phyloP scores from a whole-genome alignment of 805 yeast genomes.

The Metschnikowia sp. region DNA sequence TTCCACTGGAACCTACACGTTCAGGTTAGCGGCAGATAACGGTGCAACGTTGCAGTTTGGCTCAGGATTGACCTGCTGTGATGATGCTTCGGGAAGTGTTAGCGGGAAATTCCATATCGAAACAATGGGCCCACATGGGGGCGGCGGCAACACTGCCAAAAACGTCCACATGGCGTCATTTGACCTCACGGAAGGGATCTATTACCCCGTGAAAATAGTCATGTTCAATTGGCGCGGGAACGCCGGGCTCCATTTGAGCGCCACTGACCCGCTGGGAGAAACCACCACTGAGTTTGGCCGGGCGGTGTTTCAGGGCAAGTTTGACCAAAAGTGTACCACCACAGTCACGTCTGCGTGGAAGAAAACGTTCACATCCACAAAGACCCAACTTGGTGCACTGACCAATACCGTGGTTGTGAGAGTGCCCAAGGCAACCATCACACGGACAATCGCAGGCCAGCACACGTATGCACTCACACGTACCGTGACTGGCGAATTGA shows the following conservation, averaged over 20 bases:
- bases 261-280: constrained; percentile 3
- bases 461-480: background rate
- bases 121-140: constrained; percentile 10
- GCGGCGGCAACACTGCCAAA: constrained; percentile 1
- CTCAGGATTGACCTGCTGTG: constrained; percentile 10
- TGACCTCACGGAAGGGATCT: constrained; percentile 3
- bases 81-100: constrained; percentile 10
- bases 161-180: constrained; percentile 3
- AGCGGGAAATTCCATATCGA: constrained; percentile 8
- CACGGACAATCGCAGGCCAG: background rate
- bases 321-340: constrained; percentile 4
- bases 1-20: constrained; percentile 8
- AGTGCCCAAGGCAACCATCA: constrained; percentile 5
- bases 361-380: constrained; percentile 4
- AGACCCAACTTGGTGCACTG: background rate
- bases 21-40: constrained; percentile 12
- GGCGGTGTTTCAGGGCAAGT: constrained; percentile 4
- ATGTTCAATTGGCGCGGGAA: constrained; percentile 12
- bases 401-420: constrained; percentile 14
- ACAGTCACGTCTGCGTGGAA: constrained; percentile 4
- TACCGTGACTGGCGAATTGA: background rate
- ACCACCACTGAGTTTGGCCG: constrained; percentile 5
- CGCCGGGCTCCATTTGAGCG: constrained; percentile 6
- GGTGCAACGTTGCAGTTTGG: constrained; percentile 16
- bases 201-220: constrained; percentile 15